phyloP scores from a whole-genome alignment of 306 rosid genomes.

The Gastrolobium bilobum region DNA sequence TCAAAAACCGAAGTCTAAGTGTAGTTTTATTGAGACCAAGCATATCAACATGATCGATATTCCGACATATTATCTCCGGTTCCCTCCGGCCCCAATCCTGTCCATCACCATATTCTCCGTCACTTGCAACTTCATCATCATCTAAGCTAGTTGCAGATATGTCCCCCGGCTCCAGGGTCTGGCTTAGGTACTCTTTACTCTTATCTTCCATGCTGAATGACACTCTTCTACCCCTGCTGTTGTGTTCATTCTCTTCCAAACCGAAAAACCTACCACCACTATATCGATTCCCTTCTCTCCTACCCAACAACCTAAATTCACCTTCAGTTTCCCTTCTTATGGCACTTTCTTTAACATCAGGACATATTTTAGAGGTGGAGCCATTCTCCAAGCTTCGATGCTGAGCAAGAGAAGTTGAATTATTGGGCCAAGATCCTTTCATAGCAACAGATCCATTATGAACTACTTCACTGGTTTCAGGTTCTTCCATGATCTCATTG shows the following conservation, averaged over 20 bases:
- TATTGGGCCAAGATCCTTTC: constrained; percentile 58
- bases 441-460: constrained; percentile 49
- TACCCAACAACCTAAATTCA: constrained; percentile 86
- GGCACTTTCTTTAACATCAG: constrained; percentile 85
- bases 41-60: constrained; percentile 81
- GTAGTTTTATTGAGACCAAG: constrained; percentile 97
- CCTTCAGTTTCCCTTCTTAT: constrained; percentile 98
- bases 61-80: constrained; percentile 78
- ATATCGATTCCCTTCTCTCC: constrained; percentile 79
- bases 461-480: constrained; percentile 55
- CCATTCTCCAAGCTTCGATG: constrained; percentile 68
- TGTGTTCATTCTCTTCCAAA: constrained; percentile 76
- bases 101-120: constrained; percentile 81
- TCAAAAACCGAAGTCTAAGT: constrained; percentile 79
- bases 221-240: constrained; percentile 78
- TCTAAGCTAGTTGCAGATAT: constrained; percentile 73
- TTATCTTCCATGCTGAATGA: constrained; percentile 87
- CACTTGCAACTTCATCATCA: constrained; percentile 79
- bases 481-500: constrained; percentile 71
- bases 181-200: constrained; percentile 61
- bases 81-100: constrained; percentile 68
- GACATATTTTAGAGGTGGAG: constrained; percentile 58
- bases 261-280: constrained; percentile 79
- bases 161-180: constrained; percentile 69
- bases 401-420: constrained; percentile 56